Evolutionary conservation across 306 rosid species (phyloP).

Genomic region (Boehmeria nivea): DNA sequence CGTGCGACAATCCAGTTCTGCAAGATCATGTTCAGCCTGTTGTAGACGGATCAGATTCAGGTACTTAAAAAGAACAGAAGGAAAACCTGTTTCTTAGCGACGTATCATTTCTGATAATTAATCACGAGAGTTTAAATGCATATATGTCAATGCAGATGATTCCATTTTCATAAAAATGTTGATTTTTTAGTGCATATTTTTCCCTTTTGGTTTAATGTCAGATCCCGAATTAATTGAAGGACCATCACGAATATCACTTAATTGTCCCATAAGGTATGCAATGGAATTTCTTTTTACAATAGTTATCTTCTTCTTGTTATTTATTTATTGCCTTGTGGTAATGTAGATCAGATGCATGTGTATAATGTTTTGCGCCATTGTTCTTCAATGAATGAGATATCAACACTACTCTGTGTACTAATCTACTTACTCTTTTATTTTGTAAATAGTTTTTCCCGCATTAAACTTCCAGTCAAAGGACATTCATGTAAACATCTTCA

Average conservation of each 20-base stretch:
- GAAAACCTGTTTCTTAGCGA: too few species aligned
- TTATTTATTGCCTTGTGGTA: background rate
- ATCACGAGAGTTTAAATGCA: too few species aligned
- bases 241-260: slow-evolving; percentile 80
- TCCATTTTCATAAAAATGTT: background rate
- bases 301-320: background rate
- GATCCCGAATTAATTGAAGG: slow-evolving; percentile 89
- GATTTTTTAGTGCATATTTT: slow-evolving; percentile 5
- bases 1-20: slow-evolving; percentile 42
- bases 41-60: slow-evolving; percentile 45
- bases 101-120: too few species aligned
- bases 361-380: background rate
- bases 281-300: too few species aligned
- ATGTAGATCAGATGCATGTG: background rate
- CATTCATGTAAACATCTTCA: slow-evolving; percentile 79
- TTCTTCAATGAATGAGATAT: background rate
- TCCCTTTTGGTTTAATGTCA: slow-evolving; percentile 8
- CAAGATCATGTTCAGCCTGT: slow-evolving; percentile 60
- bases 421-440: slow-evolving; percentile 18
- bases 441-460: slow-evolving; percentile 59
- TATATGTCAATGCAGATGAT: background rate
- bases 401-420: slow-evolving; percentile 8
- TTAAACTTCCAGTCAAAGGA: slow-evolving; percentile 88
- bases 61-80: slow-evolving; percentile 21
- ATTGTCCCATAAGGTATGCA: slow-evolving; percentile 93